phyloP scores from a whole-genome alignment of 768 basidiomycete species.

The Coprinopsis marcescibilis region DNA sequence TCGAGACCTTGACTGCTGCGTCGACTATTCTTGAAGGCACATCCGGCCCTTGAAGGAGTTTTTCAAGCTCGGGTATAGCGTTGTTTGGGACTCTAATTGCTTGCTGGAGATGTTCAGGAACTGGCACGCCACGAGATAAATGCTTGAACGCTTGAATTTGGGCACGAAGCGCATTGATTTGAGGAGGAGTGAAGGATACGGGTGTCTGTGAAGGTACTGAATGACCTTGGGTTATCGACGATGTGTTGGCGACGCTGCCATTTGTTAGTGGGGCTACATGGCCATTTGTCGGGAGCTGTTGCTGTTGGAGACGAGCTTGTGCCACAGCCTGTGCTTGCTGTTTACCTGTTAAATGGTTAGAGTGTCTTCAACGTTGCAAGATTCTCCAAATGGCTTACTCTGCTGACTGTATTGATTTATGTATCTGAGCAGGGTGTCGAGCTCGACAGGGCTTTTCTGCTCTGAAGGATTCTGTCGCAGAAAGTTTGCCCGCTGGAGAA shows the following conservation, averaged over 20 bases:
- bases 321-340: slow-evolving; percentile 22
- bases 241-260: slow-evolving; percentile 30
- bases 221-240: slow-evolving; percentile 43
- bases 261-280: slow-evolving; percentile 39
- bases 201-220: slow-evolving; percentile 56
- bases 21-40: slow-evolving; percentile 62
- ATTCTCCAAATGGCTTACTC: slow-evolving; percentile 21
- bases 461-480: slow-evolving; percentile 46
- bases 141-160: slow-evolving; percentile 82
- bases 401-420: slow-evolving; percentile 38
- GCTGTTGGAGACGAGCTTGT: slow-evolving; percentile 20
- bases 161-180: slow-evolving; percentile 68
- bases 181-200: slow-evolving; percentile 72
- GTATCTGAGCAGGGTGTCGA: slow-evolving; percentile 42
- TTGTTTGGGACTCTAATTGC: slow-evolving; percentile 62
- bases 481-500: slow-evolving; percentile 39
- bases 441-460: slow-evolving; percentile 41
- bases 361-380: slow-evolving; percentile 5
- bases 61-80: slow-evolving; percentile 58
- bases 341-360: slow-evolving; percentile 25
- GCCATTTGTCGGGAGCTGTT: slow-evolving; percentile 39
- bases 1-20: slow-evolving; percentile 68
- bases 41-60: slow-evolving; percentile 55
- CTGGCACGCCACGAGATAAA: slow-evolving; percentile 56
- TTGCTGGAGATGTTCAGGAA: slow-evolving; percentile 66